Evolutionary conservation across 306 rosid genomes (phyloP), one percentile per base, ranked within the genome.

Genomic region (Fagus sylvatica): DNA sequence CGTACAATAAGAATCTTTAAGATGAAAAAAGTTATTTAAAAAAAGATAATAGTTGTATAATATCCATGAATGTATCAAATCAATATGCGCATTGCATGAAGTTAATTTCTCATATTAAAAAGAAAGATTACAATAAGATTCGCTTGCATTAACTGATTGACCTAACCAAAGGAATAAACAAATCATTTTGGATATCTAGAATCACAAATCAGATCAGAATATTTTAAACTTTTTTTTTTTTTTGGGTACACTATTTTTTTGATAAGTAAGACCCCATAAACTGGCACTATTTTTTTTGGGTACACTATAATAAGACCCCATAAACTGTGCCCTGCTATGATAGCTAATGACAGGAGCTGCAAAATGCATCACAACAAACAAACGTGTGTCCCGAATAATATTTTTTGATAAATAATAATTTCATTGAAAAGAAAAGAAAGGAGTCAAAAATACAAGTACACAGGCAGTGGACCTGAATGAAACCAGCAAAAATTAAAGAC

Each of bases 11-110:
- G 61, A 69, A 65, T 30, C 37, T 15, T 48, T 22, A 37, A 32
- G 51, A 74, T 53, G 28, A 51, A 53, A 74, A 53, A 68, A 46
- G 42, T 28, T 53, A 30, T 12, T 43, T 42, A 0, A 1, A 42
- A 74, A 76, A 32, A 73, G 15, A 43, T 33, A 36, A 57, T 76
- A 65, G 71, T 42, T 30, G 34, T 36, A 69, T 65, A 37, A 78
- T 36, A 49, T 76, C 71, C 71, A 28, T 60, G n/a, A 65, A 53
- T 73, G 22, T 32, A 74, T 15, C 71, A 5, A 13, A 37, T 76
- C 71, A 53, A 53, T 46, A 49, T 1, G 69, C 60, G 49, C 71
- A 82, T 48, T 59, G 53, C 65, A 69, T 70, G 5, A 79, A 46
- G 62, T n/a, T 60, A 62, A 72, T 10, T 33, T 32, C 10, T 11